phyloP scores from a whole-genome alignment of 257 asterid genomes.

The Solanum gracilifrons region DNA sequence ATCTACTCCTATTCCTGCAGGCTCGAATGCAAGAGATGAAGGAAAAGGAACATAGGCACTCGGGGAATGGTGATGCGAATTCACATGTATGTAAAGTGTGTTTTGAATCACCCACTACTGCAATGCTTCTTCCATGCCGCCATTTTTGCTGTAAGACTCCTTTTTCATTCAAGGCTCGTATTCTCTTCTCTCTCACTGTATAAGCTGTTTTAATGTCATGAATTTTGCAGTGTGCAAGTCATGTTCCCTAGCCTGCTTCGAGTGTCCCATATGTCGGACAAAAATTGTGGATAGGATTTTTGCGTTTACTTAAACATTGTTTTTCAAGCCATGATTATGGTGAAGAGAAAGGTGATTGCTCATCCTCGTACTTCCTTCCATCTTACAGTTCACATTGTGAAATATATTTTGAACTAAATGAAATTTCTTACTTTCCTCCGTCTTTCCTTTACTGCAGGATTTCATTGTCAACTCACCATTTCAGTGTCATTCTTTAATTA shows the following conservation, averaged over 20 bases:
- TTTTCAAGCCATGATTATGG: background rate
- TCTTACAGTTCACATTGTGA: background rate
- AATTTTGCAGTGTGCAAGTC: constrained; percentile 60
- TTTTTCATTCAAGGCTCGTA: background rate
- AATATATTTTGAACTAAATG: background rate
- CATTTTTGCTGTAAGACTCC: constrained; percentile 82
- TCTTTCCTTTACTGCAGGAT: background rate
- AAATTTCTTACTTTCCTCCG: background rate
- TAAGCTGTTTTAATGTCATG: background rate
- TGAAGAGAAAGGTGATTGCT: background rate
- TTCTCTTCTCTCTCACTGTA: background rate
- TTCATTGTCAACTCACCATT: background rate
- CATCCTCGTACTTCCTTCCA: background rate
- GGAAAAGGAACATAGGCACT: constrained; percentile 72
- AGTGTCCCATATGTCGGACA: constrained; percentile 88
- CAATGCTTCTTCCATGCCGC: constrained; percentile 99
- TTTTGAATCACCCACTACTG: constrained; percentile 83
- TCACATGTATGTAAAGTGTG: constrained; percentile 93
- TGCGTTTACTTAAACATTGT: constrained; percentile 57
- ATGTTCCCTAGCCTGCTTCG: constrained; percentile 77
- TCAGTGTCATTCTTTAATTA: constrained; percentile 3
- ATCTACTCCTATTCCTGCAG: constrained; percentile 20
- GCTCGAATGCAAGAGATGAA: constrained; percentile 99
- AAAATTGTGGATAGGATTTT: constrained; percentile 74
- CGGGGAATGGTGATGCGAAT: constrained; percentile 70